A percentile compares a stretch with the other conserved stretches of the same genome.
These are phyloP conservation scores for Saturnispora saitoi DNA, from an alignment of 805 yeast species.

Conservation along the genomic window DNA sequence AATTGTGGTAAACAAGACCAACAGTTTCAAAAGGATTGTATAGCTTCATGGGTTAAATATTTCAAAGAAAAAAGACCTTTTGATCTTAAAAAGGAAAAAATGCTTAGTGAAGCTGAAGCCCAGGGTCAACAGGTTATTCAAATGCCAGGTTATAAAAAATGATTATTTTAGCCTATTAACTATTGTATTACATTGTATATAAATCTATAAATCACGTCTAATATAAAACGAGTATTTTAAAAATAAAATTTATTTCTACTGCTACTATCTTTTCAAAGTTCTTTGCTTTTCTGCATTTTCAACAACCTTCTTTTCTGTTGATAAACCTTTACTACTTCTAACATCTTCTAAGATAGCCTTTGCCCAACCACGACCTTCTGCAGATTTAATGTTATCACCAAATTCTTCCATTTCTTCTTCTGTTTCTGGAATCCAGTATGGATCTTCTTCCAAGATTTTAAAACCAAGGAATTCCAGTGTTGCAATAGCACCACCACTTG, in stretches of 20 bases:
- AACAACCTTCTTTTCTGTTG: constrained; percentile 83
- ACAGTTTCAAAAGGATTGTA: constrained; percentile 69
- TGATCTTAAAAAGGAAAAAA: constrained; percentile 60
- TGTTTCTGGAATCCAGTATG: constrained; percentile 98
- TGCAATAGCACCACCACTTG: constrained; percentile 97
- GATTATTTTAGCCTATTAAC: neutral
- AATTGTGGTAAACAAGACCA: constrained; percentile 50
- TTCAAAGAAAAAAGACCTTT: constrained; percentile 84
- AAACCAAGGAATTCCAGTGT: constrained; percentile 87
- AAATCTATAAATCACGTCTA: neutral
- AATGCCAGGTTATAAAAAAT: constrained; percentile 23
- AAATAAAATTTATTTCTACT: neutral
- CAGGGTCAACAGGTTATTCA: constrained; percentile 43
- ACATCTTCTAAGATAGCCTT: constrained; percentile 75
- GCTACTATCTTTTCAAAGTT: constrained; percentile 62
- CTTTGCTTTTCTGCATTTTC: constrained; percentile 92
- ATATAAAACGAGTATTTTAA: neutral
- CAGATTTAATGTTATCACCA: constrained; percentile 63
- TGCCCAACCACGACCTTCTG: constrained; percentile 83
- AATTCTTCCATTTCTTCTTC: constrained; percentile 91
- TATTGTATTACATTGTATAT: neutral
- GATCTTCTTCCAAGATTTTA: constrained; percentile 82
- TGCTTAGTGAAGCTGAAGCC: constrained; percentile 61
- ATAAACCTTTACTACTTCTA: constrained; percentile 80
- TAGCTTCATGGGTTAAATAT: constrained; percentile 79